Evolutionary conservation across 768 basidiomycete species (phyloP).

Genomic region (Tephrocybe sp.): DNA sequence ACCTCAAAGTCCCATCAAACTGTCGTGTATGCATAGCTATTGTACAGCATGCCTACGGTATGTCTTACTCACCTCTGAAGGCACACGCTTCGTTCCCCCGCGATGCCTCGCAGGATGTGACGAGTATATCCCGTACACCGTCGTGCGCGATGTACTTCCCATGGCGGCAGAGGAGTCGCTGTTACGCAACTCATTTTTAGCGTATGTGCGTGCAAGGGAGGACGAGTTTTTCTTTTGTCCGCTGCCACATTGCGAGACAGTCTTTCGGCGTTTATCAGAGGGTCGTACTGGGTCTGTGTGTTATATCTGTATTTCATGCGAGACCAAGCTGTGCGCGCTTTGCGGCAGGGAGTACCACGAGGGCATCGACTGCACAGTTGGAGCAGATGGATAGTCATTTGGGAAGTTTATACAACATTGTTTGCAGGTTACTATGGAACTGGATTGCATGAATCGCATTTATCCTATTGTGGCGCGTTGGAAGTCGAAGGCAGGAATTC

Average conservation of each 20-base stretch:
- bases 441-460: neutral
- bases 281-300: slow-evolving; percentile 2
- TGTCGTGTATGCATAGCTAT: slow-evolving; percentile 51
- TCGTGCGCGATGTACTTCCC: slow-evolving; percentile 37
- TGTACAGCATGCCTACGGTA: slow-evolving; percentile 48
- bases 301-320: slow-evolving; percentile 31
- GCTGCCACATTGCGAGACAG: slow-evolving; percentile 43
- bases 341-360: slow-evolving; percentile 40
- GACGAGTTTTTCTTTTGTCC: slow-evolving; percentile 54
- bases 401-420: neutral
- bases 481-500: neutral
- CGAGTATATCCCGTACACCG: slow-evolving; percentile 32
- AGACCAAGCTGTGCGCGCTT: slow-evolving; percentile 31
- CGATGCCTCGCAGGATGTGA: slow-evolving; percentile 35
- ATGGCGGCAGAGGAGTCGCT: slow-evolving; percentile 35
- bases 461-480: neutral
- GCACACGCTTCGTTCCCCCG: slow-evolving; percentile 26
- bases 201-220: slow-evolving; percentile 36
- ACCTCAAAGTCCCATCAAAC: slow-evolving; percentile 28
- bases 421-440: neutral
- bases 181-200: slow-evolving; percentile 38
- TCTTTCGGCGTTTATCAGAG: slow-evolving; percentile 31
- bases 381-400: neutral
- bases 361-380: slow-evolving; percentile 30
- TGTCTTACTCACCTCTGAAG: slow-evolving; percentile 31